phyloP scores from a whole-genome alignment of 306 rosid species.

The Erythrophleum fordii region DNA sequence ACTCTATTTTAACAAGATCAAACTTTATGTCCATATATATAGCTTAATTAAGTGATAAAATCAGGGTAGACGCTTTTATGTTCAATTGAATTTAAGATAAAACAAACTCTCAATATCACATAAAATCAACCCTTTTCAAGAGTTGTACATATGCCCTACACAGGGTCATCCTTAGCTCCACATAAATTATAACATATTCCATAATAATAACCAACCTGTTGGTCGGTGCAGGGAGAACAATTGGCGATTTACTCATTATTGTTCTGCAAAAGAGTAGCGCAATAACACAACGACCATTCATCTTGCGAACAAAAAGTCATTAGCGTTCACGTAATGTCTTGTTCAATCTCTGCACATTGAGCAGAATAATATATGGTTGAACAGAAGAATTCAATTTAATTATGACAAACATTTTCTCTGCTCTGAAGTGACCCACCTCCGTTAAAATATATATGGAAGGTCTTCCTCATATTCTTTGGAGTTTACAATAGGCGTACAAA shows the following conservation, averaged over 20 bases:
- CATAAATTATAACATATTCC: background rate
- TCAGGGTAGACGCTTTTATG: too few relatives aligned
- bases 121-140: background rate
- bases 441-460: background rate
- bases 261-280: background rate
- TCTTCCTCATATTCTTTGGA: too few relatives aligned
- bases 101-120: background rate
- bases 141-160: background rate
- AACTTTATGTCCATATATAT: background rate
- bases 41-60: too few relatives aligned
- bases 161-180: background rate
- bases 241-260: conserved; percentile 1
- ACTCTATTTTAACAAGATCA: background rate
- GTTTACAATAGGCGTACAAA: too few relatives aligned
- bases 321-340: conserved; percentile 2
- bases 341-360: background rate
- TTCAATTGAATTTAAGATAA: background rate
- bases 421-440: background rate
- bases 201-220: background rate
- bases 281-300: background rate
- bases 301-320: conserved; percentile 15
- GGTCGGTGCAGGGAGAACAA: background rate
- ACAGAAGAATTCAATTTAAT: too few relatives aligned
- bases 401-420: background rate
- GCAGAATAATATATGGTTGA: background rate